Base-by-base conservation (phyloP, 768 basidiomycete genomes). In the Tulasnella sp. region DNA sequence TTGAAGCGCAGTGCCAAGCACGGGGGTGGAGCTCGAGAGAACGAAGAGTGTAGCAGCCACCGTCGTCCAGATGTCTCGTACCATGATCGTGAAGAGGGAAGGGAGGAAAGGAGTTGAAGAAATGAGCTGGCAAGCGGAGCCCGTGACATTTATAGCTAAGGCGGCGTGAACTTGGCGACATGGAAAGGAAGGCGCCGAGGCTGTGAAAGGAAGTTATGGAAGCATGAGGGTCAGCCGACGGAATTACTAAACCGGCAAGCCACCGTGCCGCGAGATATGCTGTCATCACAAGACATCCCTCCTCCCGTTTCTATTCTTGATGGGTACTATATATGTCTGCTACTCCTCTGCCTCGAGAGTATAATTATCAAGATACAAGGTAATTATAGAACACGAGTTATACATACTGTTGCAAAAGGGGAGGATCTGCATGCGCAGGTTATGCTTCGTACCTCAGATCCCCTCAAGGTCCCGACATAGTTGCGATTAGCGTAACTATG, bases 151-250 rank as follows among this genome's bases (percentile, higher is more conserved):
- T 67, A 32, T 67, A 67, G 51, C n/a, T 0, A 51, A 51, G 61
- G 61, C 61, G 29, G 26, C 26, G 29, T 29, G 61, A 35, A 29
- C 10, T 67, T 51, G 51, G 51, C 51, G 51, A 51, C 51, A 23
- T 26, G 61, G 61, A 67, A 67, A 16, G 29, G 32, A 67, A 67
- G 61, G 61, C 61, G 61, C 61, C 61, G 61, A 67, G 61, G 61
- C 61, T 67, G 61, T 67, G 51, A 51, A 67, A 26, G 61, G 32
- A 67, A 35, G 26, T 15, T 35, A 35, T 3, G 61, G 61, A 67
- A 67, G 61, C 61, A 26, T 6, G 18, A 4, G 61, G n/a, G 32
- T 67, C 61, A 67, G 61, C 23, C 61, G 61, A 67, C 26, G 61
- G 29, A 67, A 35, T 67, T 67, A 67, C 61, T 11, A 15, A 35